phyloP scores from a whole-genome alignment of 169 alveolate species.

The Cytauxzoon felis region DNA sequence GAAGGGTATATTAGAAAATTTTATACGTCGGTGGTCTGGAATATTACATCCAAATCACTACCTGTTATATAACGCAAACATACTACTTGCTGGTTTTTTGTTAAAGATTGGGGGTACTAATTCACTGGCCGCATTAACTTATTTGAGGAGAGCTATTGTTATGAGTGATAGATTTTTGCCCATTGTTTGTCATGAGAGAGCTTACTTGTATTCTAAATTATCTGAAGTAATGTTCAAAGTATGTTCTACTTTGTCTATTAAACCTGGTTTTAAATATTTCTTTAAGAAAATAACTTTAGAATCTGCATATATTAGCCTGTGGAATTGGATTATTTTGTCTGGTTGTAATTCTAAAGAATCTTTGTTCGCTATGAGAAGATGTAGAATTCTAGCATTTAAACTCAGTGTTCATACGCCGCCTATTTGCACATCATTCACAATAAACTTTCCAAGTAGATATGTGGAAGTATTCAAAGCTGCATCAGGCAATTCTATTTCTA shows the following conservation, averaged over 20 bases:
- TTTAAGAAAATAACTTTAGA: conserved; percentile 51
- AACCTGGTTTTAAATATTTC: conserved; percentile 26
- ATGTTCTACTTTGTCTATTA: conserved; percentile 34
- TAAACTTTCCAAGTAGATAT: conserved; percentile 59
- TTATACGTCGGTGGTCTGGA: conserved; percentile 70
- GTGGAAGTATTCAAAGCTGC: conserved; percentile 44
- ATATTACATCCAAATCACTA: conserved; percentile 81
- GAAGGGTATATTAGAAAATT: conserved; percentile 58
- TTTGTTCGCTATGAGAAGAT: conserved; percentile 55
- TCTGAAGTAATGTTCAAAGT: conserved; percentile 75
- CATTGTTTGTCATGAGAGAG: conserved; percentile 75
- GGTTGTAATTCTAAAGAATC: conserved; percentile 66
- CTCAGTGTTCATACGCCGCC: conserved; percentile 68
- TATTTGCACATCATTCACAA: conserved; percentile 27
- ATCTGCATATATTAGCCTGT: conserved; percentile 65
- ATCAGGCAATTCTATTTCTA: conserved; percentile 58
- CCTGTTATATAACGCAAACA: conserved; percentile 74
- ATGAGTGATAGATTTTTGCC: conserved; percentile 83
- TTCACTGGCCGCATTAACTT: conserved; percentile 59
- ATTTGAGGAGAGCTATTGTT: conserved; percentile 70
- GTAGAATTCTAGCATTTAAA: conserved; percentile 64
- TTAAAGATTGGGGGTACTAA: conserved; percentile 69
- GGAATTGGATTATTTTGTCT: conserved; percentile 73
- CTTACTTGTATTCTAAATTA: conserved; percentile 72
- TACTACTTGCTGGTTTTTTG: conserved; percentile 79